A percentile compares a stretch with the other conserved stretches of the same genome.
phyloP scores from a whole-genome alignment of 306 rosid genomes.

The Vigna mungo region DNA sequence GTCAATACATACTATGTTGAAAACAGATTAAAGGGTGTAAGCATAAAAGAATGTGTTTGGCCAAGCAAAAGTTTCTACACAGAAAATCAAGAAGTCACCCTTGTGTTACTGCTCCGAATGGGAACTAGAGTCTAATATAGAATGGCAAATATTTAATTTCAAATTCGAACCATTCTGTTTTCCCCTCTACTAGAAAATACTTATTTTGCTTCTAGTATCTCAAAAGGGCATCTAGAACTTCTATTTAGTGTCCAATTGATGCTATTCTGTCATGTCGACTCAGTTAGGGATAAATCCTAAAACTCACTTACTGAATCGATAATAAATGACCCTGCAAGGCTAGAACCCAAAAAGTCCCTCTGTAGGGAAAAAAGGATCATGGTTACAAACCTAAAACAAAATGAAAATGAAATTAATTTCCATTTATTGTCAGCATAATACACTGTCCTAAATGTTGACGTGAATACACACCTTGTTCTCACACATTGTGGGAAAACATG shows the following conservation, averaged over 20 bases:
- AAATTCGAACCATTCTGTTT: not conserved
- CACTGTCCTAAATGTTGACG: no score
- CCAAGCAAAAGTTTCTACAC: not conserved
- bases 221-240: no score
- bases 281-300: no score
- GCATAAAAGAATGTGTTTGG: not conserved
- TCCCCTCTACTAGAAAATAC: not conserved
- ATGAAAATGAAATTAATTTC: not conserved
- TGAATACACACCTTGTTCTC: no score
- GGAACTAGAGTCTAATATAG: not conserved
- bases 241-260: no score
- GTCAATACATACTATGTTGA: not conserved
- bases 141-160: constrained; percentile 21
- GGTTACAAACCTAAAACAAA: not conserved
- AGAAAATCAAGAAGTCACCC: constrained; percentile 7
- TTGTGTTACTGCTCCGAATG: not conserved
- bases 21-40: not conserved
- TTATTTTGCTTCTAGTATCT: not conserved
- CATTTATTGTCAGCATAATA: no score
- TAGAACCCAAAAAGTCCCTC: not conserved
- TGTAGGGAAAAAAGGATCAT: not conserved
- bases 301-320: not conserved
- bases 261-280: no score
- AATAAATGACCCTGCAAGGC: not conserved
- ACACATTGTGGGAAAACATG: no score